phyloP scores from a whole-genome alignment of 2,329 filamentous ascomycete species.

The Talaromyces sp. region DNA sequence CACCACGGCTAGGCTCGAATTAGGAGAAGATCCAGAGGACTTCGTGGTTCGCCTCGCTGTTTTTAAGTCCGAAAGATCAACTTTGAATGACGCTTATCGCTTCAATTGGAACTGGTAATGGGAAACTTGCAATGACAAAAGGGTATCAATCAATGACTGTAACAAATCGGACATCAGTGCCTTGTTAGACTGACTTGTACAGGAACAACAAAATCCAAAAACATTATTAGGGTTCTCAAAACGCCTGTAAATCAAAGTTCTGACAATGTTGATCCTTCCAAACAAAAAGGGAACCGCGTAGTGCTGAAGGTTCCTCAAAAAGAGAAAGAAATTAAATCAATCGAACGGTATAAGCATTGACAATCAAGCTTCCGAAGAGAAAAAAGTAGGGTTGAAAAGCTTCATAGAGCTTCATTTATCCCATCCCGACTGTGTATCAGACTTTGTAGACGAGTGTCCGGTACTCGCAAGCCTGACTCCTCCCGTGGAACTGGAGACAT shows the following conservation, averaged over 20 bases:
- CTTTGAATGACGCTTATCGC: too few relatives aligned
- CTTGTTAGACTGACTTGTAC: not conserved
- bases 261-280: not conserved
- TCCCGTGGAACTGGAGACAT: not conserved
- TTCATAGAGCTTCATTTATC: slow-evolving; percentile 26
- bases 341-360: too few relatives aligned
- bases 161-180: not conserved
- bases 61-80: too few relatives aligned
- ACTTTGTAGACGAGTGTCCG: slow-evolving; percentile 1
- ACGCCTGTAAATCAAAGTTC: not conserved
- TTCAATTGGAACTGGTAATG: not conserved
- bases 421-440: not conserved
- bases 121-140: not conserved
- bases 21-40: too few relatives aligned
- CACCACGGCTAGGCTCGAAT: too few relatives aligned
- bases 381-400: too few relatives aligned
- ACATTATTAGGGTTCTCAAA: not conserved
- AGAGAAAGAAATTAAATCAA: too few relatives aligned
- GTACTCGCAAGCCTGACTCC: slow-evolving; percentile 1
- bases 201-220: not conserved
- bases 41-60: too few relatives aligned
- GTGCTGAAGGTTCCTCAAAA: not conserved
- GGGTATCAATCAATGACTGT: not conserved
- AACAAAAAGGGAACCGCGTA: not conserved
- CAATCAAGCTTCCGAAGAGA: too few relatives aligned